phyloP scores from a whole-genome alignment of 805 yeast genomes.

The Sugiyamaella qingdaonensis region DNA sequence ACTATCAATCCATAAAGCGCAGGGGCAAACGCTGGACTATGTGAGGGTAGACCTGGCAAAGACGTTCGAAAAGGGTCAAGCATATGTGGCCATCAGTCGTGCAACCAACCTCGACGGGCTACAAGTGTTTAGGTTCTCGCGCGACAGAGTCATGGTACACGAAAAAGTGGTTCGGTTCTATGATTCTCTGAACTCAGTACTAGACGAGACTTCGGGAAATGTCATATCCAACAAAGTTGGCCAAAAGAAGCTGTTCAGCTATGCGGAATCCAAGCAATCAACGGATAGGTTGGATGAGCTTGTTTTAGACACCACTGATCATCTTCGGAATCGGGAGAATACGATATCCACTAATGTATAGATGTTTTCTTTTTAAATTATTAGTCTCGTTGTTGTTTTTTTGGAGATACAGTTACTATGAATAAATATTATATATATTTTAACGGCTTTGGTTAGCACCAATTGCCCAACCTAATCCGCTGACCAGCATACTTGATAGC shows the following conservation, averaged over 20 bases:
- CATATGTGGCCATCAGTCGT: slow-evolving; percentile 91
- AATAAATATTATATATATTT: neutral
- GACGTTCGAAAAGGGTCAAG: slow-evolving; percentile 89
- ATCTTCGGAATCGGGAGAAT: neutral
- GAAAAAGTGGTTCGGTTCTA: slow-evolving; percentile 70
- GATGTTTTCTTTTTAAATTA: neutral
- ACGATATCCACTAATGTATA: neutral
- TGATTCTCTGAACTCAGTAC: slow-evolving; percentile 35
- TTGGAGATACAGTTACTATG: no score
- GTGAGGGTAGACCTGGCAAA: slow-evolving; percentile 72
- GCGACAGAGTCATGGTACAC: slow-evolving; percentile 62
- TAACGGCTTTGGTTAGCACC: slow-evolving; percentile 40
- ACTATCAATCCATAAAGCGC: slow-evolving; percentile 89
- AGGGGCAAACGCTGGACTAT: slow-evolving; percentile 80
- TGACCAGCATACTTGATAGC: slow-evolving; percentile 46
- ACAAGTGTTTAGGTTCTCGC: slow-evolving; percentile 72
- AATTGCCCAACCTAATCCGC: slow-evolving; percentile 62
- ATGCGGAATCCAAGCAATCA: slow-evolving; percentile 6
- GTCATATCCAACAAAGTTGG: neutral
- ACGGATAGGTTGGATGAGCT: neutral
- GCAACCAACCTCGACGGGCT: slow-evolving; percentile 81
- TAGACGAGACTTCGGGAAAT: slow-evolving; percentile 5
- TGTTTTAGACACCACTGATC: neutral
- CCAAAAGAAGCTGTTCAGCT: neutral
- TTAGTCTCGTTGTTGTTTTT: neutral